Evolutionary conservation across 495 filamentous ascomycete genomes (phyloP).

Genomic region (Astrothelium subdiscretum): DNA sequence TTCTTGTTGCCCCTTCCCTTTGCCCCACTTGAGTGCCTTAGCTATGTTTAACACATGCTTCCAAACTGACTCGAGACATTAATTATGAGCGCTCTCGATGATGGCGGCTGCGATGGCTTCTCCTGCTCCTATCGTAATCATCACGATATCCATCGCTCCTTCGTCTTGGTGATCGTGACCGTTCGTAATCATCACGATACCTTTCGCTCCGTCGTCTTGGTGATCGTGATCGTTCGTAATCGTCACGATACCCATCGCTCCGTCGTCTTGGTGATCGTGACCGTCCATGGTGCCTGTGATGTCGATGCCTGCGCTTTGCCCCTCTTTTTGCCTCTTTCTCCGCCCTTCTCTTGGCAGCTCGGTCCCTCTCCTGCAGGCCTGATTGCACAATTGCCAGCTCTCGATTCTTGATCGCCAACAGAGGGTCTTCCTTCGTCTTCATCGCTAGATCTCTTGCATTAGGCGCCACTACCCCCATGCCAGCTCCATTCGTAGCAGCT

Average conservation of each 20-base stretch:
- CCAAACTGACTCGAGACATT: no score
- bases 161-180: conserved; percentile 18
- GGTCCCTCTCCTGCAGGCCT: conserved; percentile 31
- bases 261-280: conserved; percentile 24
- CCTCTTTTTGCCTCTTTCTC: conserved; percentile 29
- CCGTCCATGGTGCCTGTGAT: conserved; percentile 39
- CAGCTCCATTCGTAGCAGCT: conserved; percentile 43
- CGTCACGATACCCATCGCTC: conserved; percentile 12
- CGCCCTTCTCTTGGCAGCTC: conserved; percentile 13
- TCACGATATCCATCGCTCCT: conserved; percentile 11
- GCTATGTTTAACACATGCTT: no score
- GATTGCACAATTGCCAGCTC: conserved; percentile 73
- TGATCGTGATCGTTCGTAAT: conserved; percentile 28
- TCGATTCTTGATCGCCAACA: conserved; percentile 82
- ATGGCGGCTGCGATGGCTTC: conserved; percentile 14
- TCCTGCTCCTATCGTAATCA: conserved; percentile 22
- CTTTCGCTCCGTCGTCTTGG: conserved; percentile 10
- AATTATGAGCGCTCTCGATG: neutral
- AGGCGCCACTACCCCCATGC: conserved; percentile 47
- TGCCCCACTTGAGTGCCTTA: no score
- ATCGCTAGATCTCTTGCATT: conserved; percentile 61
- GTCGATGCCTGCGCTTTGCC: conserved; percentile 35
- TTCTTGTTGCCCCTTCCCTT: no score
- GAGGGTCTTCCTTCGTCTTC: conserved; percentile 81
- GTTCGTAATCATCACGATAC: conserved; percentile 23